A percentile compares a stretch with the other conserved stretches of the same genome.
Evolutionary conservation across 805 yeast species (phyloP).

Genomic region (Starmerella potacharoeniae): DNA sequence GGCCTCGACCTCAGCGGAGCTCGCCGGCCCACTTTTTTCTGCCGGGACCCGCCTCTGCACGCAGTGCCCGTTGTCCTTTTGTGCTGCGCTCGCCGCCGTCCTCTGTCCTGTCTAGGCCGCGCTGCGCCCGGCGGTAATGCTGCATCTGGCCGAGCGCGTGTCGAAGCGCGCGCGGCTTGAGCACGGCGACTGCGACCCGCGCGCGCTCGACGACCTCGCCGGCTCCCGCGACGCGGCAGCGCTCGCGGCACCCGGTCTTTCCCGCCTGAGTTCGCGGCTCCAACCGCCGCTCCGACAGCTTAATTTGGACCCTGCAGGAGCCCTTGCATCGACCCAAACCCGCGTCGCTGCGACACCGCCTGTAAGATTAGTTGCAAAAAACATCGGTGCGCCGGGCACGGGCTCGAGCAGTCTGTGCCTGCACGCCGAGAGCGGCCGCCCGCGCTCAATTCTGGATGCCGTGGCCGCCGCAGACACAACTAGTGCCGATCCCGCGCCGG

Average conservation of each 20-base stretch:
- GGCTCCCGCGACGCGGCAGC: neutral
- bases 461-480: no score
- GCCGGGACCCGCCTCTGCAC: no score
- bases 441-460: no score
- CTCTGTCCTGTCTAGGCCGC: no score
- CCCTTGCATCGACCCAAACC: conserved; percentile 2
- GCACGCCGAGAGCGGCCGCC: neutral
- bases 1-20: no score
- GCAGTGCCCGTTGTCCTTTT: no score
- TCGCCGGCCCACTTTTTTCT: neutral
- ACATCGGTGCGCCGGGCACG: neutral
- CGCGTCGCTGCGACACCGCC: neutral
- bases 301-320: conserved; percentile 2
- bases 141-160: neutral
- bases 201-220: neutral
- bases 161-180: conserved; percentile 1
- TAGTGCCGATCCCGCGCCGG: no score
- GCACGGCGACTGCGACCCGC: neutral
- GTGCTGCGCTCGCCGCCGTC: no score
- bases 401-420: neutral
- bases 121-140: neutral
- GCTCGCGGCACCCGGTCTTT: no score
- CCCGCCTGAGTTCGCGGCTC: neutral
- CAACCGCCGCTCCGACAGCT: neutral
- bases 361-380: neutral